phyloP scores from a whole-genome alignment of 805 yeast species.

The Kodamaea fukazawae region DNA sequence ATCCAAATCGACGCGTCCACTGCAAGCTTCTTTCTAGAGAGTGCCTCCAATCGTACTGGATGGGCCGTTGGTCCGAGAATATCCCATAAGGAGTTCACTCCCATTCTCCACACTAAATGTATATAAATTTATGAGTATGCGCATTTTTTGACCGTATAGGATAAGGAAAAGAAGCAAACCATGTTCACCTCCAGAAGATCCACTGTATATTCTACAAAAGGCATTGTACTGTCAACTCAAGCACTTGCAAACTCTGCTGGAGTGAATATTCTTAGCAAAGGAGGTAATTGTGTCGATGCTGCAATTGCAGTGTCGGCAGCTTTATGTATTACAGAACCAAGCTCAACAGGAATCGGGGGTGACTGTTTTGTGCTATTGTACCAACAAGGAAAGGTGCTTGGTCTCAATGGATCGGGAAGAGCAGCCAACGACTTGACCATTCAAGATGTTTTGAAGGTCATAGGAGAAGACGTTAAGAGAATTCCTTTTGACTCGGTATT shows the following conservation, averaged over 20 bases:
- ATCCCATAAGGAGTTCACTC: constrained; percentile 94
- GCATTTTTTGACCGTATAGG: constrained; percentile 3
- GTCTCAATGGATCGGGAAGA: constrained; percentile 76
- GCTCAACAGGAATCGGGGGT: constrained; percentile 65
- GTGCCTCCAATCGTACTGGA: constrained; percentile 85
- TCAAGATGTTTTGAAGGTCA: constrained; percentile 44
- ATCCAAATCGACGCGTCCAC: constrained; percentile 99
- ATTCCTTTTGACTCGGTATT: constrained; percentile 53
- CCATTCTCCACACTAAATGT: constrained; percentile 51
- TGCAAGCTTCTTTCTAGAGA: constrained; percentile 76
- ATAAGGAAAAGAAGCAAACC: too few relatives aligned
- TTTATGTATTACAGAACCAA: constrained; percentile 54
- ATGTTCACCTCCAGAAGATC: constrained; percentile 61
- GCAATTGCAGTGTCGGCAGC: constrained; percentile 60
- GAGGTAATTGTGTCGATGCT: constrained; percentile 74
- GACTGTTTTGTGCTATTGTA: constrained; percentile 66
- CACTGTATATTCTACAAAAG: constrained; percentile 68
- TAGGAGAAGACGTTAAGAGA: constrained; percentile 46
- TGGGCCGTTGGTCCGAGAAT: constrained; percentile 84
- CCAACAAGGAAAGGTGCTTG: constrained; percentile 50
- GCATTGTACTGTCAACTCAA: constrained; percentile 73
- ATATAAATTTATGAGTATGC: not conserved
- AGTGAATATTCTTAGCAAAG: constrained; percentile 56
- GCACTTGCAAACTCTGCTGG: constrained; percentile 78
- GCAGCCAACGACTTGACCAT: constrained; percentile 52